Conservation (phyloP, 495 filamentous ascomycete species). For the Tuber magnatum region DNA sequence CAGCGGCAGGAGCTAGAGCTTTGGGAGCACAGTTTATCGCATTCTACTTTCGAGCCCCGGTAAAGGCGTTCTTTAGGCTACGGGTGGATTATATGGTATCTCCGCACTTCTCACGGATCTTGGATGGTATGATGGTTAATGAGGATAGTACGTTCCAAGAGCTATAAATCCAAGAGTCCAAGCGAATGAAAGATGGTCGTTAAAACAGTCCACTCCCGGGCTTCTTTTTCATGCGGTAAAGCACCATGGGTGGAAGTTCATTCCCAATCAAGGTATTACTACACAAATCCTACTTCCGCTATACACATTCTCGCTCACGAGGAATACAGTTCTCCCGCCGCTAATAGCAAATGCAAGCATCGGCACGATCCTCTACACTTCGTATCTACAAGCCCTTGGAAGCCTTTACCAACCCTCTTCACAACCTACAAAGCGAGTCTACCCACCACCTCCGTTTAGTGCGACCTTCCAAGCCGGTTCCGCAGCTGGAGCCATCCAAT, state of each 20-base stretch:
- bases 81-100: conserved; percentile 75
- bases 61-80: conserved; percentile 82
- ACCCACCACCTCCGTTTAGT: conserved; percentile 60
- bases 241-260: conserved; percentile 74
- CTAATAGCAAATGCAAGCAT: conserved; percentile 78
- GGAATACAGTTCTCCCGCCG: conserved; percentile 59
- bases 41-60: conserved; percentile 83
- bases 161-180: conserved; percentile 58
- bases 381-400: conserved; percentile 73
- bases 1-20: conserved; percentile 73
- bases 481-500: conserved; percentile 68
- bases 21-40: conserved; percentile 69
- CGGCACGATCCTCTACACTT: conserved; percentile 79
- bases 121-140: not conserved
- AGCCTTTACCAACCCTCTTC: conserved; percentile 64
- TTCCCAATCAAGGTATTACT: conserved; percentile 60
- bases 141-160: conserved; percentile 44
- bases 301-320: conserved; percentile 4
- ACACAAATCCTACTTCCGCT: not conserved
- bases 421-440: conserved; percentile 59
- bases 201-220: conserved; percentile 67
- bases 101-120: not conserved
- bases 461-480: conserved; percentile 71
- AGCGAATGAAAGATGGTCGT: conserved; percentile 56
- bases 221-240: conserved; percentile 71